Conservation (phyloP, 2,329 filamentous ascomycete species). For the Lachnellula hyalina region DNA sequence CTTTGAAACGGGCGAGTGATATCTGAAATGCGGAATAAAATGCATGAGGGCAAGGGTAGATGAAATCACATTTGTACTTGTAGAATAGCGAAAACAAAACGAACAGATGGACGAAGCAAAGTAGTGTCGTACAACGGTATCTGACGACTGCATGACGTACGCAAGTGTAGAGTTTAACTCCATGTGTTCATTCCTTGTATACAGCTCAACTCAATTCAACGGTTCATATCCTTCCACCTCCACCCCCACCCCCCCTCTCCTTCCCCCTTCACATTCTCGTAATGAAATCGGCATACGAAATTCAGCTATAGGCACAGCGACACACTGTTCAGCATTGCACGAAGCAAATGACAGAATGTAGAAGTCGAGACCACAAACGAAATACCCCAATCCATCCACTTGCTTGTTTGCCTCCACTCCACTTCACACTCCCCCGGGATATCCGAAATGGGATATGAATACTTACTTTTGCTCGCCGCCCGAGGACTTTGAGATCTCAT, state of each 20-base stretch:
- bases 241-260: not conserved
- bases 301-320: not conserved
- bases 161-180: conserved; percentile 2
- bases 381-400: not conserved
- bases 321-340: conserved; percentile 8
- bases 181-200: conserved; percentile 1
- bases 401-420: too few relatives aligned
- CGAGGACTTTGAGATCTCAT: conserved; percentile 70
- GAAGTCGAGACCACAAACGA: not conserved
- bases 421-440: not conserved
- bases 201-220: not conserved
- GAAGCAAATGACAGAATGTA: not conserved
- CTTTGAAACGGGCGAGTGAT: conserved; percentile 13
- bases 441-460: conserved; percentile 8
- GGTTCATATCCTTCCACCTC: not conserved
- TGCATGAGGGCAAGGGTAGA: not conserved
- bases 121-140: not conserved
- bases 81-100: conserved; percentile 8
- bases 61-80: conserved; percentile 7
- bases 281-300: conserved; percentile 1
- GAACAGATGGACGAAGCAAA: not conserved
- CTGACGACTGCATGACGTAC: not conserved
- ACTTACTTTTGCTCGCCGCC: conserved; percentile 34
- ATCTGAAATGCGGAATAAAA: conserved; percentile 2
- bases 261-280: not conserved